These are phyloP conservation scores for Vigna angularis DNA, from an alignment of 306 rosid genomes.

Conservation along the genomic window DNA sequence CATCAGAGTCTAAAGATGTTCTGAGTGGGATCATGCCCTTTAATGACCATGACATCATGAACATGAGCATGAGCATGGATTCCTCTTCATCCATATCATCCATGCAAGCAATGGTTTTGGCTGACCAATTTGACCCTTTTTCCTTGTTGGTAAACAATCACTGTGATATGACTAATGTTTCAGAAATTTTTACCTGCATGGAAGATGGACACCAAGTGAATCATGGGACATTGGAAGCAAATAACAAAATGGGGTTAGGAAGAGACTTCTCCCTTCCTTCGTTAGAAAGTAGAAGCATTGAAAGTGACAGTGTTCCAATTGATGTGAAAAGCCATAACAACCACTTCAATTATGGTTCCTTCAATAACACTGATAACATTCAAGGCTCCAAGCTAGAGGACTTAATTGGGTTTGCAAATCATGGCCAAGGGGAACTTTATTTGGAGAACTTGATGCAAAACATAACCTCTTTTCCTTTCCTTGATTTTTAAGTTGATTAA, in stretches of 20 bases:
- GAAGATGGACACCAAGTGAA: conserved; percentile 48
- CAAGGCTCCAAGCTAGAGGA: conserved; percentile 54
- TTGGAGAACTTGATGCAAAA: conserved; percentile 82
- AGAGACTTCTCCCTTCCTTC: conserved; percentile 60
- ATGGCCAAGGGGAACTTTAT: conserved; percentile 56
- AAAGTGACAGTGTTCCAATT: conserved; percentile 18
- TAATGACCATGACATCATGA: conserved; percentile 50
- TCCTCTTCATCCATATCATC: conserved; percentile 65
- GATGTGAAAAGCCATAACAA: conserved; percentile 53
- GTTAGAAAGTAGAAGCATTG: conserved; percentile 46
- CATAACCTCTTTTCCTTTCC: conserved; percentile 69
- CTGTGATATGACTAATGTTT: conserved; percentile 41
- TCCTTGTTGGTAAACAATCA: conserved; percentile 48
- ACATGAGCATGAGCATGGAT: conserved; percentile 57
- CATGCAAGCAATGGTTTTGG: conserved; percentile 45
- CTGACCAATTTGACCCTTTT: conserved; percentile 53
- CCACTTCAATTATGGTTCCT: conserved; percentile 61
- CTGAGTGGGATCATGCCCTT: conserved; percentile 49
- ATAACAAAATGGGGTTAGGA: conserved; percentile 52
- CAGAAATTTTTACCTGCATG: conserved; percentile 40
- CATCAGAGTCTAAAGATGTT: conserved; percentile 54
- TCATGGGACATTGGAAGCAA: conserved; percentile 52
- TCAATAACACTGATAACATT: conserved; percentile 47
- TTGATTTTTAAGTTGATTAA: conserved; percentile 61
- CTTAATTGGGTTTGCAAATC: conserved; percentile 56